Percentiles rank a stretch among this genome's conserved stretches.
Conservation (phyloP, 805 yeast species). For the Saccharomyces mikatae region DNA sequence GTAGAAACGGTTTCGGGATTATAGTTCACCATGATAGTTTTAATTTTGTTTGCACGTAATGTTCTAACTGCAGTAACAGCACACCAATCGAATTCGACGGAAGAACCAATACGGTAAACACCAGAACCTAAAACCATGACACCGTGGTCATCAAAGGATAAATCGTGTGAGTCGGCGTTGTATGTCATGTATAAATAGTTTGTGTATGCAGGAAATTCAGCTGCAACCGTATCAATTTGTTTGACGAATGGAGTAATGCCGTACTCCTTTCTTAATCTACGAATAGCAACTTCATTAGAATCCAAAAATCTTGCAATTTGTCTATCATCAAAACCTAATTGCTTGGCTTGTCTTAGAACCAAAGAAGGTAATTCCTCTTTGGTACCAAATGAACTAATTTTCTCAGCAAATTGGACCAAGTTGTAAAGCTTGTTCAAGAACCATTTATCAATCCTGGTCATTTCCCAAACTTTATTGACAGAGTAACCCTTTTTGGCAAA, state of each 20-base stretch:
- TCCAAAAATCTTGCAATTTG: slow-evolving; percentile 85
- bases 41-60: slow-evolving; percentile 72
- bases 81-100: slow-evolving; percentile 99
- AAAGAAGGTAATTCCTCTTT: slow-evolving; percentile 51
- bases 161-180: slow-evolving; percentile 83
- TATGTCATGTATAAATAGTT: slow-evolving; percentile 92
- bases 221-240: slow-evolving; percentile 97
- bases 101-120: slow-evolving; percentile 97
- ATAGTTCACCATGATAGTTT: slow-evolving; percentile 94
- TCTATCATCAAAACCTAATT: slow-evolving; percentile 93
- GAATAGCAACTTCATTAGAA: slow-evolving; percentile 86
- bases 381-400: slow-evolving; percentile 48
- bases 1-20: slow-evolving; percentile 99
- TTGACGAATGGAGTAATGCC: slow-evolving; percentile 89
- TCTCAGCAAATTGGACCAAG: slow-evolving; percentile 62
- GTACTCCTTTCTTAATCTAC: slow-evolving; percentile 78
- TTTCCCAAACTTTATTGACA: slow-evolving; percentile 83
- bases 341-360: slow-evolving; percentile 78
- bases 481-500: slow-evolving; percentile 70
- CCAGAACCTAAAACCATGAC: slow-evolving; percentile 96
- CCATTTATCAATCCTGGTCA: slow-evolving; percentile 94
- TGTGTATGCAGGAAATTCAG: slow-evolving; percentile 95
- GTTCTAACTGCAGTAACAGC: slow-evolving; percentile 96
- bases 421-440: slow-evolving; percentile 79
- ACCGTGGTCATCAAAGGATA: slow-evolving; percentile 85